Conservation (phyloP, 768 basidiomycete species). For the Leccinum olivaceopallidum region DNA sequence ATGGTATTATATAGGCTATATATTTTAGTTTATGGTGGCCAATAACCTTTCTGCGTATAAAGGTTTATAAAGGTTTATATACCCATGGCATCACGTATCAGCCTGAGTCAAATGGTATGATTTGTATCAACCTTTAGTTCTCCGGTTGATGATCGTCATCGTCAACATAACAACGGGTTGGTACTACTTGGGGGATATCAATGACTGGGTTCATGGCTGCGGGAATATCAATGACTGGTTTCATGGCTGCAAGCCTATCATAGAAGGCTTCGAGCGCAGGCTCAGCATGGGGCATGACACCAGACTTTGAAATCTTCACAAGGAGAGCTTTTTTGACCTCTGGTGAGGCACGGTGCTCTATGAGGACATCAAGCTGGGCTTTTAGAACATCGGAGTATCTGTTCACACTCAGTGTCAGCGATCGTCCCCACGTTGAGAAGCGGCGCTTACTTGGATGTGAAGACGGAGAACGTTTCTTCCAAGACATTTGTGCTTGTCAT, state of each 20-base stretch:
- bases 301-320: slow-evolving; percentile 2
- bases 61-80: background rate
- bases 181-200: no score
- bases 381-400: slow-evolving; percentile 22
- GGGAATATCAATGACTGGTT: background rate
- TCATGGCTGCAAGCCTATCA: slow-evolving; percentile 11
- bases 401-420: background rate
- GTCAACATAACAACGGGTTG: no score
- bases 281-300: slow-evolving; percentile 11
- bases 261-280: slow-evolving; percentile 19
- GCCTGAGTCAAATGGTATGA: background rate
- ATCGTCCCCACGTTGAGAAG: background rate
- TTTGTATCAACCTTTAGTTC: background rate
- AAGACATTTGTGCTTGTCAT: slow-evolving; percentile 22
- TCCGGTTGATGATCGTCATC: no score
- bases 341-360: slow-evolving; percentile 4
- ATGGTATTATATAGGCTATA: background rate
- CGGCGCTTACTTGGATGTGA: slow-evolving; percentile 24
- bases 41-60: background rate
- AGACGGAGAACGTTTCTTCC: slow-evolving; percentile 28
- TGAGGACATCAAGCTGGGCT: slow-evolving; percentile 20
- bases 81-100: background rate
- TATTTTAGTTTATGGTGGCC: background rate
- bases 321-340: slow-evolving; percentile 19
- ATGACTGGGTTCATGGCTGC: no score